These are phyloP conservation scores for Brasilioporus rufonigricans DNA, from an alignment of 768 basidiomycete species.

Conservation along the genomic window DNA sequence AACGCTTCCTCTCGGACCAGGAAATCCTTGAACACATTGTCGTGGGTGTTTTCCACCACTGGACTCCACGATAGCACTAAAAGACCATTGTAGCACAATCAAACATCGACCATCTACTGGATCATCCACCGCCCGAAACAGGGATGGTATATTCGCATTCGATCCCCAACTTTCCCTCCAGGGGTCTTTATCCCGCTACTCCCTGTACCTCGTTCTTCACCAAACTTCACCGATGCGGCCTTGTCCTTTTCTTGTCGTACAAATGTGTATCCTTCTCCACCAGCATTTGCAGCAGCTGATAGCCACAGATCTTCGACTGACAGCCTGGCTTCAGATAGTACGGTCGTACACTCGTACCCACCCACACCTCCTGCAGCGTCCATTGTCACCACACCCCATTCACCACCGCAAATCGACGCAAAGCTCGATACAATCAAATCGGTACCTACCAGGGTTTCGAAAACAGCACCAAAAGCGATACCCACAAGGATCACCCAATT, in stretches of 20 bases:
- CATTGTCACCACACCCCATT: conserved; percentile 32
- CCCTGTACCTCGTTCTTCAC: conserved; percentile 46
- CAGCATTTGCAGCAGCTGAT: conserved; percentile 7
- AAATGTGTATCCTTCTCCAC: conserved; percentile 31
- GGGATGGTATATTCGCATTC: conserved; percentile 83
- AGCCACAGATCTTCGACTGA: conserved; percentile 25
- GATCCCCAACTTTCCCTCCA: conserved; percentile 68
- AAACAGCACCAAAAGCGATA: conserved; percentile 5
- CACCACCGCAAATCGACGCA: conserved; percentile 32
- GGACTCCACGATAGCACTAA: neutral
- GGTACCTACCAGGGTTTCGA: neutral
- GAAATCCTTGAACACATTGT: conserved; percentile 77
- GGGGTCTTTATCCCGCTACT: conserved; percentile 53
- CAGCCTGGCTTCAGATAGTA: conserved; percentile 31
- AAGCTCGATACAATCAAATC: conserved; percentile 25
- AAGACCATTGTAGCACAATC: conserved; percentile 51
- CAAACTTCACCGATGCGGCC: conserved; percentile 49
- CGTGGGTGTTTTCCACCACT: conserved; percentile 40
- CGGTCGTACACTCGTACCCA: conserved; percentile 52
- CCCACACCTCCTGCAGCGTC: conserved; percentile 47
- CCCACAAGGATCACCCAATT: conserved; percentile 44
- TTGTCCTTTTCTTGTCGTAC: conserved; percentile 54
- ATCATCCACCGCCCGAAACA: conserved; percentile 74
- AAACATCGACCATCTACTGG: conserved; percentile 67
- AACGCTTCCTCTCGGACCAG: conserved; percentile 67